Conservation (phyloP, 345 rosid genomes). For the Bruguiera sexangula region DNA sequence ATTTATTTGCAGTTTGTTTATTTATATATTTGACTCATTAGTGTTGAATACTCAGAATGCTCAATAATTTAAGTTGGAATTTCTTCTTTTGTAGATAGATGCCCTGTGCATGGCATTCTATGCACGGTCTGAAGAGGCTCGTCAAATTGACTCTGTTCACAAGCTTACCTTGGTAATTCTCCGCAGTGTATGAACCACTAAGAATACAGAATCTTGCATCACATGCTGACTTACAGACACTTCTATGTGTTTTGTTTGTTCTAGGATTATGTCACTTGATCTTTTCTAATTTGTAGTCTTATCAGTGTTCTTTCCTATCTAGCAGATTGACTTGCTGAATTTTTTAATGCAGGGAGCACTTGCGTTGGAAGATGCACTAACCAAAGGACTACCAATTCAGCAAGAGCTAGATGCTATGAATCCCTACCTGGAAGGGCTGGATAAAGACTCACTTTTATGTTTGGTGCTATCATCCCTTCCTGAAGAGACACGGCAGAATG, state of each 20-base stretch:
- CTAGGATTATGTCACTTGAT: no score
- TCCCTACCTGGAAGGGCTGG: slow-evolving; percentile 56
- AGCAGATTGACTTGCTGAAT: slow-evolving; percentile 22
- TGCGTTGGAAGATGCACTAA: slow-evolving; percentile 85
- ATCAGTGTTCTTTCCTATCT: background rate
- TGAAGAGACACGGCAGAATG: slow-evolving; percentile 67
- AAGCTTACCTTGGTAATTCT: slow-evolving; percentile 82
- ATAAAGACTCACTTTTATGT: slow-evolving; percentile 66
- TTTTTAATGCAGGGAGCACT: slow-evolving; percentile 62
- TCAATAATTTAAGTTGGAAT: background rate
- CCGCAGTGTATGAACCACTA: no score
- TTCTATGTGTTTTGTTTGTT: no score
- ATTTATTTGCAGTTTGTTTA: background rate
- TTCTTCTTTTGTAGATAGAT: slow-evolving; percentile 55
- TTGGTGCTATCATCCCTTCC: slow-evolving; percentile 88
- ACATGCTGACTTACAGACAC: no score
- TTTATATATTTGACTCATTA: background rate
- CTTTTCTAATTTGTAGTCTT: background rate
- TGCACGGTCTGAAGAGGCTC: slow-evolving; percentile 92
- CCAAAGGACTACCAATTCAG: slow-evolving; percentile 80
- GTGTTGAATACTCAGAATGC: background rate
- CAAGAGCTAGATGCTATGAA: slow-evolving; percentile 67
- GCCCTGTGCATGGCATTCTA: slow-evolving; percentile 92
- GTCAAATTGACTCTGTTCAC: slow-evolving; percentile 84
- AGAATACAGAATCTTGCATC: no score